A percentile compares a stretch with the other conserved stretches of the same genome.
phyloP scores from a whole-genome alignment of 352 stramenopile genomes.

The Globisporangium echinulatum region DNA sequence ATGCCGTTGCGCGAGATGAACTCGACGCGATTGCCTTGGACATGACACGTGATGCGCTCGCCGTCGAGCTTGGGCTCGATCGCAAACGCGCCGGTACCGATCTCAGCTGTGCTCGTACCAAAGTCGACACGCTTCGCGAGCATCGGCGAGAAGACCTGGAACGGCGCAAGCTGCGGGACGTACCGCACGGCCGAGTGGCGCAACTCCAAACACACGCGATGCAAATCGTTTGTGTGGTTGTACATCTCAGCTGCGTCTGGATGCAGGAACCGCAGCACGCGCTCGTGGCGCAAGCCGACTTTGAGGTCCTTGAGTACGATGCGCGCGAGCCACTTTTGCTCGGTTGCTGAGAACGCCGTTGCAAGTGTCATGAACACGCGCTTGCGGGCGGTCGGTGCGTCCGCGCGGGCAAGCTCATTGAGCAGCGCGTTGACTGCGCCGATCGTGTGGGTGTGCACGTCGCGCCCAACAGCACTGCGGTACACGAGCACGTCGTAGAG shows the following conservation, averaged over 20 bases:
- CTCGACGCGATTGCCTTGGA: slow-evolving; percentile 51
- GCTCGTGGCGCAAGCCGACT: slow-evolving; percentile 74
- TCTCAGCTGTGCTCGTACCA: slow-evolving; percentile 68
- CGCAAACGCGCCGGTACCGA: slow-evolving; percentile 64
- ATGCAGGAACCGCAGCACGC: slow-evolving; percentile 75
- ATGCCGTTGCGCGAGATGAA: slow-evolving; percentile 83
- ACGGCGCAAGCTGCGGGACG: slow-evolving; percentile 70
- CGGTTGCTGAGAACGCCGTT: slow-evolving; percentile 63
- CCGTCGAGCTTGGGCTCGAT: slow-evolving; percentile 85
- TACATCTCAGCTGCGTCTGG: slow-evolving; percentile 83
- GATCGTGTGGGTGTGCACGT: slow-evolving; percentile 47
- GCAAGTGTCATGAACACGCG: slow-evolving; percentile 65
- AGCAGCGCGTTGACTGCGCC: slow-evolving; percentile 55
- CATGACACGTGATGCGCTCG: slow-evolving; percentile 78
- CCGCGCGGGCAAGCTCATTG: slow-evolving; percentile 39
- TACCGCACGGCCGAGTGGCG: slow-evolving; percentile 78
- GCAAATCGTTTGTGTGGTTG: slow-evolving; percentile 83
- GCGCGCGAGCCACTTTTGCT: slow-evolving; percentile 83
- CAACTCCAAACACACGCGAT: slow-evolving; percentile 63
- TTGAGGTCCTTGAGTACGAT: slow-evolving; percentile 86
- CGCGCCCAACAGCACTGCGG: slow-evolving; percentile 33
- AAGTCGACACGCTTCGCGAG: slow-evolving; percentile 81
- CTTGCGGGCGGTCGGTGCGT: slow-evolving; percentile 37
- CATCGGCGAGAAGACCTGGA: slow-evolving; percentile 85
- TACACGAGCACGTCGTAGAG: slow-evolving; percentile 70